Conservation (phyloP, 768 basidiomycete genomes). For the Lactarius sp. region DNA sequence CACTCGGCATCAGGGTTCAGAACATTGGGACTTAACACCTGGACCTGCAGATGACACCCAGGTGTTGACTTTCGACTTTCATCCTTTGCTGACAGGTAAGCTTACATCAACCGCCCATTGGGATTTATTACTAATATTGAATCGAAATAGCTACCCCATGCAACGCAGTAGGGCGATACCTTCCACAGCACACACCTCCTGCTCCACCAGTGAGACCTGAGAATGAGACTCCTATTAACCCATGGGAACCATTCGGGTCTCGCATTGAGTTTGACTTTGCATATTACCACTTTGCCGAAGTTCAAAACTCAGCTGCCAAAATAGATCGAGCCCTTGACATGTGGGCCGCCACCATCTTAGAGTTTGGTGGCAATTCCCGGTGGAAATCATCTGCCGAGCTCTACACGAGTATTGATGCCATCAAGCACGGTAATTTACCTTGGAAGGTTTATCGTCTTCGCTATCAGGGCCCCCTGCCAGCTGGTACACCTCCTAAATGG, state of each 20-base stretch:
- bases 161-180: neutral
- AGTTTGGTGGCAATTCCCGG: neutral
- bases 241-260: neutral
- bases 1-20: too few species aligned
- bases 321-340: neutral
- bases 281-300: neutral
- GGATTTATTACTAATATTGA: too few species aligned
- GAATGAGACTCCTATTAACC: neutral
- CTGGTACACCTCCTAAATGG: neutral
- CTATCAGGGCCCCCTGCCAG: neutral
- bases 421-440: neutral
- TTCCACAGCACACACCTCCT: neutral
- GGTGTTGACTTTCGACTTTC: too few species aligned
- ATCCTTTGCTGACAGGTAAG: too few species aligned
- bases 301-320: neutral
- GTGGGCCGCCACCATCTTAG: neutral
- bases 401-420: neutral
- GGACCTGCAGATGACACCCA: too few species aligned
- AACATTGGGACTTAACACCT: too few species aligned
- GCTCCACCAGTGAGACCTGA: too few species aligned
- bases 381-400: neutral
- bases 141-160: too few species aligned
- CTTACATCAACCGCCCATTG: too few species aligned
- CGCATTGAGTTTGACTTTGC: neutral
- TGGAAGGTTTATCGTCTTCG: neutral